A percentile compares a stretch with the other conserved stretches of the same genome.
Evolutionary conservation across 768 basidiomycete genomes (phyloP).

Genomic region (Clavaria fumosa): DNA sequence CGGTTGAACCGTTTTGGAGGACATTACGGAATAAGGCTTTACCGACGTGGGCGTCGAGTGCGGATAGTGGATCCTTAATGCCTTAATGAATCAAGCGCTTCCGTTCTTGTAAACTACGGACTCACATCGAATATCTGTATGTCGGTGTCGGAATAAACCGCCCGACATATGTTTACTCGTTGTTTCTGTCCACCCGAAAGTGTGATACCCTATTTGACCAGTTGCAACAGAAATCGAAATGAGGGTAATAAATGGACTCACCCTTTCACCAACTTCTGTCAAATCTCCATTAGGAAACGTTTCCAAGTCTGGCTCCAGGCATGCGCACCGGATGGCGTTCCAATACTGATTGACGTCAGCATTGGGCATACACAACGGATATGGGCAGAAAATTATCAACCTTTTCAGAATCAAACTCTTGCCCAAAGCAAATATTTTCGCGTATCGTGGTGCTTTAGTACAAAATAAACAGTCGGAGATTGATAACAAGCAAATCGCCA

Average conservation of each 20-base stretch:
- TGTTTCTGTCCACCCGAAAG: constrained; percentile 73
- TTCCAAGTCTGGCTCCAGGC: constrained; percentile 65
- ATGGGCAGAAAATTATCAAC: too few relatives aligned
- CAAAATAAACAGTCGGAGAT: constrained; percentile 2
- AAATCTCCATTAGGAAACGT: constrained; percentile 64
- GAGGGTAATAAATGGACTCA: constrained; percentile 1
- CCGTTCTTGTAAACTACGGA: constrained; percentile 1
- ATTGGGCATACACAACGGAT: too few relatives aligned
- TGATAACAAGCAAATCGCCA: too few relatives aligned
- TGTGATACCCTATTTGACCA: constrained; percentile 77
- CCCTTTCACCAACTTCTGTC: constrained; percentile 74
- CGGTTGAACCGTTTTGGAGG: constrained; percentile 41
- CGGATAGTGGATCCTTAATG: constrained; percentile 64
- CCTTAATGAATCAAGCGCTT: too few relatives aligned
- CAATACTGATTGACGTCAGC: too few relatives aligned
- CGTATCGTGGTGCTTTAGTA: constrained; percentile 60
- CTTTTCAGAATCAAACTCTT: constrained; percentile 64
- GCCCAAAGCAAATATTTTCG: constrained; percentile 82
- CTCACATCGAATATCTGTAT: constrained; percentile 85
- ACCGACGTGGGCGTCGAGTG: constrained; percentile 86
- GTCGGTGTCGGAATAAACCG: constrained; percentile 74
- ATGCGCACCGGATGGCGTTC: constrained; percentile 64
- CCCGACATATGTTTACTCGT: constrained; percentile 72
- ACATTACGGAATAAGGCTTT: constrained; percentile 78
- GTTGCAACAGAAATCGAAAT: too few relatives aligned